Percentiles rank a stretch among this genome's conserved stretches.
phyloP scores from a whole-genome alignment of 164 flowering plant genomes.

The Stephania yunnanensis region DNA sequence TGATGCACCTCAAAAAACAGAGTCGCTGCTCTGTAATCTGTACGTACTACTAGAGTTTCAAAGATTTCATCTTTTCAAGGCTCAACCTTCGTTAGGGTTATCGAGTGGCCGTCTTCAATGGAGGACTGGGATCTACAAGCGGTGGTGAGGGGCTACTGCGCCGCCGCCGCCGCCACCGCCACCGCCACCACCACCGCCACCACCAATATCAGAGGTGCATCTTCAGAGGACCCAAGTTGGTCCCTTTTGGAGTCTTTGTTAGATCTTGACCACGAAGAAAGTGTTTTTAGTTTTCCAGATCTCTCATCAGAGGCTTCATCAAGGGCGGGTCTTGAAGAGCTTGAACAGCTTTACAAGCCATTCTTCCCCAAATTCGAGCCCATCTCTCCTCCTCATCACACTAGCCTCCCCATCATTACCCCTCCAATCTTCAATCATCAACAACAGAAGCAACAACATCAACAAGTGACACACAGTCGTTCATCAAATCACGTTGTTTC shows the following conservation, averaged over 20 bases:
- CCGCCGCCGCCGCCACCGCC: conserved; percentile 23
- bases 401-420: conserved; percentile 10
- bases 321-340: conserved; percentile 32
- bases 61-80: no score
- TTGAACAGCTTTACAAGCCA: conserved; percentile 69
- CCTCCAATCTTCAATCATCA: conserved; percentile 18
- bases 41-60: no score
- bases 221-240: conserved; percentile 11
- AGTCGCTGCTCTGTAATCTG: no score
- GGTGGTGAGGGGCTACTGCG: conserved; percentile 77
- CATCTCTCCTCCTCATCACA: conserved; percentile 4
- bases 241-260: conserved; percentile 16
- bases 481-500: not conserved
- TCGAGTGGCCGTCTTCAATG: conserved; percentile 25
- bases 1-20: not conserved
- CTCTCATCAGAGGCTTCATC: conserved; percentile 22
- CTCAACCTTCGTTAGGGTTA: not conserved
- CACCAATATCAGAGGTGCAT: conserved; percentile 4
- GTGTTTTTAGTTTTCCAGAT: conserved; percentile 26
- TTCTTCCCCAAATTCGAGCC: conserved; percentile 36
- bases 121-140: conserved; percentile 95
- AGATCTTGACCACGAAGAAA: conserved; percentile 4
- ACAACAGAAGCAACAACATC: conserved; percentile 17
- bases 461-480: not conserved
- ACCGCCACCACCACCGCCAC: conserved; percentile 19